Conservation (phyloP, 179 eudicot species). For the Pouteria campechiana region DNA sequence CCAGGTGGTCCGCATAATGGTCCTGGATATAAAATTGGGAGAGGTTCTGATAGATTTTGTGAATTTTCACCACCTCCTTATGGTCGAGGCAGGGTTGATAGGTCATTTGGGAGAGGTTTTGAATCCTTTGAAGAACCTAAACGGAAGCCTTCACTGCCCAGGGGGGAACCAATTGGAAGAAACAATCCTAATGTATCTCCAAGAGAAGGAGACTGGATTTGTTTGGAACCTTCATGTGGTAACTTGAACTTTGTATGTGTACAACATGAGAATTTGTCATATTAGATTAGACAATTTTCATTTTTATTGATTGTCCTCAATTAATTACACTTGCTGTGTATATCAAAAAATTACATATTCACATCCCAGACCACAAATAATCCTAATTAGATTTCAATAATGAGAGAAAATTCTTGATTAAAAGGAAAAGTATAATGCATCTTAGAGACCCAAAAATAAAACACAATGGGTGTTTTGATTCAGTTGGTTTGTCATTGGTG, state of each 20-base stretch:
- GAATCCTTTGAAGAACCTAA: slow-evolving; percentile 57
- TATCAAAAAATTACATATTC: too few relatives aligned
- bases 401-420: too few relatives aligned
- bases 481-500: too few relatives aligned
- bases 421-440: too few relatives aligned
- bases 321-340: too few relatives aligned
- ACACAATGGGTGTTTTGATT: too few relatives aligned
- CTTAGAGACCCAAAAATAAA: too few relatives aligned
- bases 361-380: too few relatives aligned
- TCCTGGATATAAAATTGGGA: slow-evolving; percentile 61
- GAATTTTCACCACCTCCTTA: slow-evolving; percentile 71
- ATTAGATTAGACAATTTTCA: too few relatives aligned
- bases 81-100: slow-evolving; percentile 67
- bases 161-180: slow-evolving; percentile 53
- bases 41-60: slow-evolving; percentile 63
- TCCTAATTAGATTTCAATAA: too few relatives aligned
- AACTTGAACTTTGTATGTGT: neutral
- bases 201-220: slow-evolving; percentile 95
- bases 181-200: slow-evolving; percentile 82
- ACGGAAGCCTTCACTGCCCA: slow-evolving; percentile 41
- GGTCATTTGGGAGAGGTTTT: slow-evolving; percentile 58
- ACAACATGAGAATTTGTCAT: too few relatives aligned
- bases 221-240: slow-evolving; percentile 71
- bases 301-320: too few relatives aligned
- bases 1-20: slow-evolving; percentile 44